Evolutionary conservation across 164 flowering plant species (phyloP).

Genomic region (Cinnamomum chago): DNA sequence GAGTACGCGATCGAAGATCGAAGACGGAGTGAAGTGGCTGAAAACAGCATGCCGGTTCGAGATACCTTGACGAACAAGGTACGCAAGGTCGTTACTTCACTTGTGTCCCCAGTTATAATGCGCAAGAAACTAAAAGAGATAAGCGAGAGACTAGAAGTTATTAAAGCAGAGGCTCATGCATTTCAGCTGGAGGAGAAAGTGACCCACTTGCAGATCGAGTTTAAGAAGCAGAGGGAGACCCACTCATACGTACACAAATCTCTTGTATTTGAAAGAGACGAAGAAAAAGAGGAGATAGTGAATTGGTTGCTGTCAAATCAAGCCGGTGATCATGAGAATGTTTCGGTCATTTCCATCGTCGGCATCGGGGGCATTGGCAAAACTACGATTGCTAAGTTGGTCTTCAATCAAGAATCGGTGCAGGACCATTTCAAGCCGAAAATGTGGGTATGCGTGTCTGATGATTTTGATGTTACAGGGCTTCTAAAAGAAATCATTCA

Average conservation of each 20-base stretch:
- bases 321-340: too few species aligned
- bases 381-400: conserved; percentile 7
- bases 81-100: not conserved
- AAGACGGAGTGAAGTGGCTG: not conserved
- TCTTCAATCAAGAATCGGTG: not conserved
- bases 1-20: not conserved
- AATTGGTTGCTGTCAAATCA: too few species aligned
- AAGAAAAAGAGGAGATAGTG: not conserved
- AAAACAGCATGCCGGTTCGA: not conserved
- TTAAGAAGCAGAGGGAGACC: not conserved
- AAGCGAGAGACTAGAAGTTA: not conserved
- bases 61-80: not conserved
- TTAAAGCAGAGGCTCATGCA: not conserved
- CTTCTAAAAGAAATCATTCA: not conserved
- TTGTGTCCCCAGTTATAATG: not conserved
- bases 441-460: conserved; percentile 8
- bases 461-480: not conserved
- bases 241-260: not conserved
- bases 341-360: conserved; percentile 5
- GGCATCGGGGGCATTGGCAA: conserved; percentile 15
- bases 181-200: conserved; percentile 2
- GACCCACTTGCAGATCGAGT: too few species aligned
- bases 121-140: not conserved
- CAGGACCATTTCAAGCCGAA: not conserved
- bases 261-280: not conserved